Conservation (phyloP, 176 grass and related monocot species). For the Chloris gayana region DNA sequence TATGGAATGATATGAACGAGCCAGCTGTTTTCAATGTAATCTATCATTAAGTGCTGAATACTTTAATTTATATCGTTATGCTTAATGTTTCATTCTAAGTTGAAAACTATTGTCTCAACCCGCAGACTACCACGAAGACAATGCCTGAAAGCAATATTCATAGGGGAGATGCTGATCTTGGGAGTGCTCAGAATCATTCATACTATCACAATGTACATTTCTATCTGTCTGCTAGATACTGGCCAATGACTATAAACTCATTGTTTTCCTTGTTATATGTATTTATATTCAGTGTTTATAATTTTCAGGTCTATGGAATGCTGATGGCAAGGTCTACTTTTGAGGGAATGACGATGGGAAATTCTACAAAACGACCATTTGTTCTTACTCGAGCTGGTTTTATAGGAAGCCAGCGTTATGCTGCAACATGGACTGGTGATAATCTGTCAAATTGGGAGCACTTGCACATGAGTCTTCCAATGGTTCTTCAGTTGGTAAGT, state of each 20-base stretch:
- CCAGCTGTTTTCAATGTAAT: slow-evolving; percentile 85
- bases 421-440: slow-evolving; percentile 96
- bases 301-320: slow-evolving; percentile 86
- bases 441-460: slow-evolving; percentile 97
- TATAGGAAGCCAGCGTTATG: slow-evolving; percentile 90
- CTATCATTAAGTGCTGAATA: slow-evolving; percentile 11
- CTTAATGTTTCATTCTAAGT: slow-evolving; percentile 20
- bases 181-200: slow-evolving; percentile 82
- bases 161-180: slow-evolving; percentile 75
- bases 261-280: slow-evolving; percentile 1
- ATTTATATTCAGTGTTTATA: slow-evolving; percentile 13
- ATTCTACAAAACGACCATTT: slow-evolving; percentile 71
- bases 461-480: slow-evolving; percentile 91
- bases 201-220: slow-evolving; percentile 91
- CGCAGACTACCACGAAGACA: slow-evolving; percentile 90
- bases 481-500: slow-evolving; percentile 96
- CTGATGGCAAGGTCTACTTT: slow-evolving; percentile 93
- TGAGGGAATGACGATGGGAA: slow-evolving; percentile 82
- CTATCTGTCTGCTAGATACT: slow-evolving; percentile 15
- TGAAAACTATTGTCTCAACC: slow-evolving; percentile 24
- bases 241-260: neutral
- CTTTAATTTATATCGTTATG: slow-evolving; percentile 20
- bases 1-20: slow-evolving; percentile 99
- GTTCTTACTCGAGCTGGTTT: slow-evolving; percentile 97
- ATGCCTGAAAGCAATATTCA: slow-evolving; percentile 94